Evolutionary conservation across 306 rosid species (phyloP), one percentile per base, ranked within the genome.

Genomic region (Cicer chorassanicum): DNA sequence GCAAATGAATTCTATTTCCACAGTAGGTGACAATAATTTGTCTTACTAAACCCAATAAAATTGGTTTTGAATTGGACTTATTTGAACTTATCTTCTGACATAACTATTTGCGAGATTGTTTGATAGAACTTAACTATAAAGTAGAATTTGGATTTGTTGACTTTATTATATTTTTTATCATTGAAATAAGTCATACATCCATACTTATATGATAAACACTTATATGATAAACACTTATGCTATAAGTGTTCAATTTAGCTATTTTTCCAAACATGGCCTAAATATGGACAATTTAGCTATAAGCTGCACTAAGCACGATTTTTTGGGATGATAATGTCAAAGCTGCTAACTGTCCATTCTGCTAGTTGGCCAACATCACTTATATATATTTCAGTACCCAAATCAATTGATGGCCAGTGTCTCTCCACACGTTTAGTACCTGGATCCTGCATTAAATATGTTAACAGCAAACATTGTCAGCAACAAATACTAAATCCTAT

Each of bases 281-380:
- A 29, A 29, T 29, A 29, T 29, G 34, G 34, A 29, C 34, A 29
- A 29, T 29, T 29, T 29, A 29, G 34, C 34, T 24, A 2, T 2
- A 24, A 24, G 34, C 34, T 24, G 34, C 34, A 24, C 34, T 24
- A 55, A 43, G 65, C 81, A 44, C 45, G 56, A 1, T 59, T 4
- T 15, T 62, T 70, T 48, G 82, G 82, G 38, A 77, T 34, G 12
- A 72, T 57, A 11, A 77, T 65, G 16, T 82, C 72, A 6, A 65
- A 82, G 70, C 71, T 9, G 53, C 85, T 56, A 7, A 77, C 78
- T 45, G 75, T 81, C 85, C 85, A 76, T 81, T 81, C 78, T 70
- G 81, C 81, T 44, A 65, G 62, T 62, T 81, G 70, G 21, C 70
- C 69, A 44, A 18, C 15, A 44, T 57, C 34, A 65, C 85, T 71